phyloP scores from a whole-genome alignment of 768 basidiomycete genomes.

The Hericium erinaceus region DNA sequence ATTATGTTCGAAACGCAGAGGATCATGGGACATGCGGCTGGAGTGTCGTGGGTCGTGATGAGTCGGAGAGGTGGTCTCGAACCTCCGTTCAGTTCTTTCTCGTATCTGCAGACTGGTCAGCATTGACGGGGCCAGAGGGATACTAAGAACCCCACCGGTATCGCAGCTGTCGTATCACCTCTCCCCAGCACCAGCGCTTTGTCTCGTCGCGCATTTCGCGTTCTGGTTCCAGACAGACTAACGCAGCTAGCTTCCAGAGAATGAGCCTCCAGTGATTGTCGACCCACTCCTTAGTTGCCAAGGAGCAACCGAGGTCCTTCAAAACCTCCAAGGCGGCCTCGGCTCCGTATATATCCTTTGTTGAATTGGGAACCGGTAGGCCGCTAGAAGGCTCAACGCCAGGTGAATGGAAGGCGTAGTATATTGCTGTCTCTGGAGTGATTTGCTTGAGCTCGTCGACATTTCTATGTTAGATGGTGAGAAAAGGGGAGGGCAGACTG shows the following conservation, averaged over 20 bases:
- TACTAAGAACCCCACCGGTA: conserved; percentile 55
- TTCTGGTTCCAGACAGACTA: conserved; percentile 66
- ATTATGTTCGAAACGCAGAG: conserved; percentile 72
- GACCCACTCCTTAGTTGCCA: conserved; percentile 76
- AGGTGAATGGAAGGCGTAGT: neutral
- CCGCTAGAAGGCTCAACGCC: neutral
- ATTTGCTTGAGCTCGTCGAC: conserved; percentile 5
- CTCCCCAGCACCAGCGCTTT: conserved; percentile 74
- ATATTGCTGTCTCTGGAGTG: conserved; percentile 6
- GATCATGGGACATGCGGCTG: conserved; percentile 72
- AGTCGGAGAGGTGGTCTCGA: conserved; percentile 75
- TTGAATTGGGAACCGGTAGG: conserved; percentile 3
- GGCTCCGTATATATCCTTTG: conserved; percentile 33
- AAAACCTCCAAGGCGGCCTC: conserved; percentile 48
- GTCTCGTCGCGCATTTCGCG: conserved; percentile 34
- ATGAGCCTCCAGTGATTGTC: conserved; percentile 87
- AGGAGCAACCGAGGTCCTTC: conserved; percentile 45
- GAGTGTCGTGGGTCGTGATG: conserved; percentile 76
- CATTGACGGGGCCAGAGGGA: neutral
- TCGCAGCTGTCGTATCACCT: conserved; percentile 72
- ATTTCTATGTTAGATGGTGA: conserved; percentile 2
- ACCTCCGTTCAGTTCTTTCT: conserved; percentile 41
- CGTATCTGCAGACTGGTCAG: conserved; percentile 27
- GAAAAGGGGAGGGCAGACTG: neutral
- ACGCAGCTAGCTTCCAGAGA: conserved; percentile 91